Base-by-base conservation (phyloP, 345 rosid genomes). In the Salix dunnii region DNA sequence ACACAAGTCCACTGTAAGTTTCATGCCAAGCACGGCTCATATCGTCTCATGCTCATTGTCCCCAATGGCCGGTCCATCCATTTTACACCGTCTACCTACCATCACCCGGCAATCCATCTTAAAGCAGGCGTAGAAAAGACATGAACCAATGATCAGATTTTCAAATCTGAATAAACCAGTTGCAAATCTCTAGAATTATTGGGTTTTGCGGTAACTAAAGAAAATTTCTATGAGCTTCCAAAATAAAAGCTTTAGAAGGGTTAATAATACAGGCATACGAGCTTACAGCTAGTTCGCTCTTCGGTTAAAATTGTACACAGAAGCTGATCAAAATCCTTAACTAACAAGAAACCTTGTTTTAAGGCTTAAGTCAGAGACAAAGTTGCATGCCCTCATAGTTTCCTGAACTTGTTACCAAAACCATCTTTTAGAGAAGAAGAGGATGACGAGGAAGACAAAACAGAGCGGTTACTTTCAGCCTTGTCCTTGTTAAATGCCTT, bases 401-500 rank as follows among this genome's bases (percentile, higher is more conserved):
- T 88, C 72, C 81, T 79, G 33, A 60, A 77, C 74, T 80, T 83
- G 75, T 78, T 51, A 58, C 62, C 73, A 20, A 16, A 21, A 53
- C 81, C 85, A 42, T 77, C 82, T 76, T 72, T 89, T 25, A 76
- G 77, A 72, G 91, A 85, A 67, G 92, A 79, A 23, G 86, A 85
- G 43, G 97, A 91, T 6, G 97, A 87, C 0, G 96, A 87, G 31
- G 91, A 75, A 8, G 94, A 86, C 77, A 93, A 79, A n/a, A 88
- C 84, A 3, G 86, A 78, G 69, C 85, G 84, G 11, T 83, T 87
- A 66, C 73, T 67, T 87, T 84, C 91, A 4, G 91, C 94, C 86
- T 93, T 96, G 85, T 96, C 99, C 89, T 86, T 96, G 33, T 46
- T 84, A 82, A 89, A 92, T 7, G 99, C 98, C 82, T 87, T 92